Percentiles rank a stretch among this genome's conserved stretches.
Conservation (phyloP, 306 rosid species). For the Malus sylvestris region DNA sequence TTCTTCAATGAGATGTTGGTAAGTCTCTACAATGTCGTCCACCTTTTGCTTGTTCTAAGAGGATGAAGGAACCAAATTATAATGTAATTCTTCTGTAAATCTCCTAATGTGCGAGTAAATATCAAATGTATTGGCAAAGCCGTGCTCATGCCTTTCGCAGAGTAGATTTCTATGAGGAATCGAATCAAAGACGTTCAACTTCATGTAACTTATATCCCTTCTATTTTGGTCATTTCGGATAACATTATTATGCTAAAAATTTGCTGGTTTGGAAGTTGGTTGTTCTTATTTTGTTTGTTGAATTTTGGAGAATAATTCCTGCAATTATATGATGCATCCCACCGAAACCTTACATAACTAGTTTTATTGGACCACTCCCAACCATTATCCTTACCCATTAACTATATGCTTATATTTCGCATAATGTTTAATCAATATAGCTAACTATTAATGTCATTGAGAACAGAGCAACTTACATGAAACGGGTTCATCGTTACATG, state of each 20-base stretch:
- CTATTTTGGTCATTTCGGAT: no score
- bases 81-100: not conserved
- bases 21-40: not conserved
- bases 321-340: no score
- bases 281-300: no score
- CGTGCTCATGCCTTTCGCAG: not conserved
- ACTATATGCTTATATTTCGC: no score
- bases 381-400: no score
- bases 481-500: accelerated
- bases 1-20: slow-evolving; percentile 14
- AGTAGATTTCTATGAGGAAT: not conserved
- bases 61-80: not conserved
- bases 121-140: not conserved
- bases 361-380: no score
- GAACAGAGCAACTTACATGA: not conserved
- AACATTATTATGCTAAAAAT: no score
- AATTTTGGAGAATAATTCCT: no score
- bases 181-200: not conserved
- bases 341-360: no score
- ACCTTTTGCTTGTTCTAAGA: not conserved
- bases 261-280: no score
- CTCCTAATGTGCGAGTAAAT: not conserved
- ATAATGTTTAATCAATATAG: not conserved
- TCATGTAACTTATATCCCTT: no score
- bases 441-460: not conserved